These are phyloP conservation scores for Ustilago sp. DNA, from an alignment of 1,284 basidiomycete species.

Conservation along the genomic window DNA sequence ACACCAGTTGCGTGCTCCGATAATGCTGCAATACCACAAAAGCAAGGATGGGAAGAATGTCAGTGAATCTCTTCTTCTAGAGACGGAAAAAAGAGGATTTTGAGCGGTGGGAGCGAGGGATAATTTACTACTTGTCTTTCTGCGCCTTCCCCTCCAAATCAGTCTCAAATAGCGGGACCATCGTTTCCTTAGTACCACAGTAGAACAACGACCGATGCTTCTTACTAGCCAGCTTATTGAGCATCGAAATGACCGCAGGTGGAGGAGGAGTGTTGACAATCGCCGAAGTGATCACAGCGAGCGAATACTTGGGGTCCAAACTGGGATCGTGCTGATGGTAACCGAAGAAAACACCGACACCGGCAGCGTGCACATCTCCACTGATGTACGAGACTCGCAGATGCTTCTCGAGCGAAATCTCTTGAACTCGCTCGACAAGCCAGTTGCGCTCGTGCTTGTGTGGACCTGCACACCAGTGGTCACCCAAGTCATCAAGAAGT, in stretches of 20 bases:
- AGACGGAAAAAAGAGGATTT: conserved; percentile 30
- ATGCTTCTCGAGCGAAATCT: conserved; percentile 57
- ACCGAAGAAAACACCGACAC: conserved; percentile 55
- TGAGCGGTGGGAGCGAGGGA: not conserved
- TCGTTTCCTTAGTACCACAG: conserved; percentile 77
- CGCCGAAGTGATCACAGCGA: conserved; percentile 66
- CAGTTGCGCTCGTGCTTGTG: conserved; percentile 88
- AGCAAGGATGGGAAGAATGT: conserved; percentile 33
- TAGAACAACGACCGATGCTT: conserved; percentile 75
- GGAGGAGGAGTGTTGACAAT: conserved; percentile 76
- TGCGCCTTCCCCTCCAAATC: conserved; percentile 84
- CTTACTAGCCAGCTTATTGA: conserved; percentile 82
- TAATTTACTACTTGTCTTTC: conserved; percentile 70
- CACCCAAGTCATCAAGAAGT: conserved; percentile 73
- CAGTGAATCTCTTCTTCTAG: not conserved
- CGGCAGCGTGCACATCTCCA: conserved; percentile 67
- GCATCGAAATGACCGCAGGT: conserved; percentile 80
- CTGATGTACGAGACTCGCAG: conserved; percentile 64
- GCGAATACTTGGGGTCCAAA: conserved; percentile 62
- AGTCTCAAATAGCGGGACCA: conserved; percentile 80
- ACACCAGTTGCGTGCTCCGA: conserved; percentile 91
- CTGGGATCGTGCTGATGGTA: conserved; percentile 57
- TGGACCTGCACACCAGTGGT: conserved; percentile 77
- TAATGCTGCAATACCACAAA: conserved; percentile 72
- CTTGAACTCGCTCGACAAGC: conserved; percentile 77